These are phyloP conservation scores for Clonostachys sp. DNA, from an alignment of 2,329 filamentous ascomycete species.

Conservation along the genomic window DNA sequence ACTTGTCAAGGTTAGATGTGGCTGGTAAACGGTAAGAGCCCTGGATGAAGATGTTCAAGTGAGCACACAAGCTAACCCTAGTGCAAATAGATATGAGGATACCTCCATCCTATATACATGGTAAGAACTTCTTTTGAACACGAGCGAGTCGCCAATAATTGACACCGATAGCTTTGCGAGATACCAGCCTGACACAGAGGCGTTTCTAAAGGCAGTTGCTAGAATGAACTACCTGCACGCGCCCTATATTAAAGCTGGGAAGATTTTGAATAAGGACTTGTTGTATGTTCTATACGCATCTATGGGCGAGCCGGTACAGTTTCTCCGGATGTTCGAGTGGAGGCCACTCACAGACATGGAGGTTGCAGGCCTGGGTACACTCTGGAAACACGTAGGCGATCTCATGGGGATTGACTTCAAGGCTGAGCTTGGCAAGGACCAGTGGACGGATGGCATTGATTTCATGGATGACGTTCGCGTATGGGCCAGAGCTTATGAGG, in stretches of 20 bases:
- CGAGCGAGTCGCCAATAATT: neutral
- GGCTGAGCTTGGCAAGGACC: conserved; percentile 22
- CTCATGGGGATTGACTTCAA: conserved; percentile 59
- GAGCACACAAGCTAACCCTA: too few relatives aligned
- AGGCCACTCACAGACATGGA: conserved; percentile 63
- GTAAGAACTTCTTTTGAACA: conserved; percentile 10
- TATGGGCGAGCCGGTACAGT: conserved; percentile 59
- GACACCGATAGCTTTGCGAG: conserved; percentile 15
- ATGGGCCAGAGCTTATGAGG: conserved; percentile 55
- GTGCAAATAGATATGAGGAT: conserved; percentile 29
- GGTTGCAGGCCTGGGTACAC: conserved; percentile 58
- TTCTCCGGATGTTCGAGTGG: conserved; percentile 67
- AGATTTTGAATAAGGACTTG: conserved; percentile 28
- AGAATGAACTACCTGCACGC: conserved; percentile 33
- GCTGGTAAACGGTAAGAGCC: conserved; percentile 25
- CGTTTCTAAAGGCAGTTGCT: conserved; percentile 25
- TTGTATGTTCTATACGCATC: conserved; percentile 49
- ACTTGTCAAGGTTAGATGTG: conserved; percentile 20
- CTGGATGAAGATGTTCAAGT: too few relatives aligned
- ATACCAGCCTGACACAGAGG: conserved; percentile 18
- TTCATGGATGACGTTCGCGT: conserved; percentile 41
- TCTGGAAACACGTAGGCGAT: conserved; percentile 70
- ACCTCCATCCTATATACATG: conserved; percentile 28
- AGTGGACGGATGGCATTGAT: conserved; percentile 45
- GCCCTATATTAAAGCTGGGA: conserved; percentile 25